These are phyloP conservation scores for Talaromyces sp. DNA, from an alignment of 2,329 filamentous ascomycete genomes.

Conservation along the genomic window DNA sequence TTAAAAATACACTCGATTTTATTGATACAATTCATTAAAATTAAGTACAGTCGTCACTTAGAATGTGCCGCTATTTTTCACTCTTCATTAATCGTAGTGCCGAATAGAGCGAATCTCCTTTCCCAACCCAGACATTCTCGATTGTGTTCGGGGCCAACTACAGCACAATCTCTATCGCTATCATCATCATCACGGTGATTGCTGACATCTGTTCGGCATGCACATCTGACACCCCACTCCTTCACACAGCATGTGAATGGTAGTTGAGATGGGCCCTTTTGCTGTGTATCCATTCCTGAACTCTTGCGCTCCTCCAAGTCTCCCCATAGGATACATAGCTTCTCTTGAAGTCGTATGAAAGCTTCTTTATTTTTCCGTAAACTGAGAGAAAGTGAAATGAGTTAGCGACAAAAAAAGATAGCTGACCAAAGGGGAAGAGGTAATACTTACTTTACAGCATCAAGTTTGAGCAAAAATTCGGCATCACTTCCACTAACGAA, in stretches of 20 bases:
- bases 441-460: slow-evolving; percentile 49
- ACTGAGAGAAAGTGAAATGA: slow-evolving; percentile 30
- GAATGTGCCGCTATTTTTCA: slow-evolving; percentile 4
- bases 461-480: slow-evolving; percentile 51
- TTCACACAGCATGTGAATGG: slow-evolving; percentile 66
- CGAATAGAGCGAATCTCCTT: slow-evolving; percentile 60
- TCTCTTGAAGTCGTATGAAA: slow-evolving; percentile 58
- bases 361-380: slow-evolving; percentile 50
- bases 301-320: slow-evolving; percentile 68
- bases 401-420: background rate
- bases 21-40: background rate
- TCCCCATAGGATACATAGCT: slow-evolving; percentile 77
- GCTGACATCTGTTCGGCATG: slow-evolving; percentile 24
- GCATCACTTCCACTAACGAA: slow-evolving; percentile 59
- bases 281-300: slow-evolving; percentile 23
- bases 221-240: slow-evolving; percentile 59
- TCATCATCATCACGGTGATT: slow-evolving; percentile 23
- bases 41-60: background rate
- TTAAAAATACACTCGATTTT: background rate
- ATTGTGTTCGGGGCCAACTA: slow-evolving; percentile 25
- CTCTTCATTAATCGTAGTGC: slow-evolving; percentile 51
- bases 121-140: slow-evolving; percentile 53
- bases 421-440: background rate
- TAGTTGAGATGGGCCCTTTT: slow-evolving; percentile 43
- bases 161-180: slow-evolving; percentile 20